phyloP scores from a whole-genome alignment of 345 rosid species.

The Gossypium thurberi region DNA sequence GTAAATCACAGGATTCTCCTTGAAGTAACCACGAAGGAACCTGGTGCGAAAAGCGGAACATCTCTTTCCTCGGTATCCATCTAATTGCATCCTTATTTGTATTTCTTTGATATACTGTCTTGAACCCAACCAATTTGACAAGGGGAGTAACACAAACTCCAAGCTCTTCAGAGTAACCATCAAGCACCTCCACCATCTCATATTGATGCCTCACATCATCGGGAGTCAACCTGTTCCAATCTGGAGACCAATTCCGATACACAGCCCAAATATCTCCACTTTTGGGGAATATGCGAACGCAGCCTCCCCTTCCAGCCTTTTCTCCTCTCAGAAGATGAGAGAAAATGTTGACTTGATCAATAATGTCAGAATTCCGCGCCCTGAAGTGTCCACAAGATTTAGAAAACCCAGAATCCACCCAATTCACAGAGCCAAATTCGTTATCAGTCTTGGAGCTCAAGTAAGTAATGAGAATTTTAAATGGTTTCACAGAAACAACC shows the following conservation, averaged over 20 bases:
- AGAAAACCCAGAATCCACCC: constrained; percentile 76
- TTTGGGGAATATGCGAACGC: constrained; percentile 87
- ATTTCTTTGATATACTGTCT: constrained; percentile 77
- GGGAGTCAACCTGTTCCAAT: constrained; percentile 81
- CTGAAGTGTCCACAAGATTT: constrained; percentile 98
- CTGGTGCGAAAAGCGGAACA: constrained; percentile 15
- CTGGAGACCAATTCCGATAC: constrained; percentile 79
- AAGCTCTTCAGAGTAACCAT: constrained; percentile 82
- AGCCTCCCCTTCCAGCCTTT: constrained; percentile 97
- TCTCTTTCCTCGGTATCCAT: constrained; percentile 91
- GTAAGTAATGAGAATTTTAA: constrained; percentile 79
- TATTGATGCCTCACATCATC: constrained; percentile 77
- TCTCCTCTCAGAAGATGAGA: constrained; percentile 80
- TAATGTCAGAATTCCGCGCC: constrained; percentile 64
- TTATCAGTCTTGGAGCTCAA: constrained; percentile 82
- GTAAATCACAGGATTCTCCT: constrained; percentile 50
- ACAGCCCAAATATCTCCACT: constrained; percentile 94
- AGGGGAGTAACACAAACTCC: constrained; percentile 81
- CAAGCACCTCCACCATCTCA: constrained; percentile 97
- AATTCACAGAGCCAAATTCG: constrained; percentile 78
- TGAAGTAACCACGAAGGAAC: constrained; percentile 36
- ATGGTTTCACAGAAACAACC: constrained; percentile 75
- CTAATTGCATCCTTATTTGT: constrained; percentile 43
- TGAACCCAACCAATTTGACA: constrained; percentile 67
- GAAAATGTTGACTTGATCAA: constrained; percentile 89